A percentile compares a stretch with the other conserved stretches of the same genome.
phyloP scores from a whole-genome alignment of 2,329 filamentous ascomycete genomes.

The Phialophora macrospora region DNA sequence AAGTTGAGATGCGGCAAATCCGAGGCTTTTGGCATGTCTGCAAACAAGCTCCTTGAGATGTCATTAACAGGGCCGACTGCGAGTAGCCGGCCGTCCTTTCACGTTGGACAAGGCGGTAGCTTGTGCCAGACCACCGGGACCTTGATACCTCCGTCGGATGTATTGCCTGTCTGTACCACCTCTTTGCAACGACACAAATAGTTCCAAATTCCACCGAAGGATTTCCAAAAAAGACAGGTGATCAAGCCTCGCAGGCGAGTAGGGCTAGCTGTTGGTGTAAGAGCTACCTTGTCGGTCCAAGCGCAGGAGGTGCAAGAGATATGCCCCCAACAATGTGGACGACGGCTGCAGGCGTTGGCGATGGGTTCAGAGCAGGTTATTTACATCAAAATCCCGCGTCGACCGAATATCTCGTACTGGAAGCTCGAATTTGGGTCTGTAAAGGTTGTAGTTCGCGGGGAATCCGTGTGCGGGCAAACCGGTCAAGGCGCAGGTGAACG shows the following conservation, averaged over 20 bases:
- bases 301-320: not conserved
- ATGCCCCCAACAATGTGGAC: not conserved
- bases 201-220: conserved; percentile 13
- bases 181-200: conserved; percentile 21
- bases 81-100: conserved; percentile 33
- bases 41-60: conserved; percentile 25
- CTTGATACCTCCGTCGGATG: conserved; percentile 24
- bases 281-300: not conserved
- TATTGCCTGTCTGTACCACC: conserved; percentile 30
- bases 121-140: conserved; percentile 31
- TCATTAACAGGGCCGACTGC: conserved; percentile 36
- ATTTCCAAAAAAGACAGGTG: not conserved
- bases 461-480: conserved; percentile 1
- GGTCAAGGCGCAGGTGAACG: not conserved
- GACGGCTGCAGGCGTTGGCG: not conserved
- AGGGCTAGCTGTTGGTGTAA: not conserved
- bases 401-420: not conserved
- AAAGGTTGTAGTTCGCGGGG: not conserved
- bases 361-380: not conserved
- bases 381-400: not conserved
- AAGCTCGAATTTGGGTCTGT: not conserved
- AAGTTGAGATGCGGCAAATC: conserved; percentile 37
- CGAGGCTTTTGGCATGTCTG: conserved; percentile 39
- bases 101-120: conserved; percentile 24
- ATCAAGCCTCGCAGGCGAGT: not conserved